Conservation (phyloP, 2,329 filamentous ascomycete species). For the Penicillium brevicompactum region DNA sequence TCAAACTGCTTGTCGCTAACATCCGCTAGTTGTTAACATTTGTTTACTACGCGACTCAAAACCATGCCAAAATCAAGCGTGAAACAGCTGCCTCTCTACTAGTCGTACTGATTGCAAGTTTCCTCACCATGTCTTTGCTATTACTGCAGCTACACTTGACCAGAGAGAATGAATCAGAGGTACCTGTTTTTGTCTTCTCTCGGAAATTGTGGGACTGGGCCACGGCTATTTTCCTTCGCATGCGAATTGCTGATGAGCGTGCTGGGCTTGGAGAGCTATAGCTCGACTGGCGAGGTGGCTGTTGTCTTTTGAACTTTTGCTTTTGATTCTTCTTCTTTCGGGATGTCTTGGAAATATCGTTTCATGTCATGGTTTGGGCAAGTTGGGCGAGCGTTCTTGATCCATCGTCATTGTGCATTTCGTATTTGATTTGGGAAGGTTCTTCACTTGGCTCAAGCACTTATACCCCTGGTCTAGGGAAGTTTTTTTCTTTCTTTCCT, state of each 20-base stretch:
- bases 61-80: slow-evolving; percentile 76
- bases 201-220: slow-evolving; percentile 45
- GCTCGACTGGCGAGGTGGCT: background rate
- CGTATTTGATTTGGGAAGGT: slow-evolving; percentile 3
- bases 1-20: background rate
- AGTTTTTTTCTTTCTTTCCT: background rate
- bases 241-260: slow-evolving; percentile 36
- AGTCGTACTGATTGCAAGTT: slow-evolving; percentile 75
- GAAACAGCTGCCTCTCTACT: slow-evolving; percentile 77
- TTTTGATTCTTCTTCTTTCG: slow-evolving; percentile 1
- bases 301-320: background rate
- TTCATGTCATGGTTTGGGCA: background rate
- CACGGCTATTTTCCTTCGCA: slow-evolving; percentile 35
- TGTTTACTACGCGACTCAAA: slow-evolving; percentile 75
- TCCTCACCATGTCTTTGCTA: slow-evolving; percentile 72
- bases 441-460: background rate
- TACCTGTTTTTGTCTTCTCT: slow-evolving; percentile 58
- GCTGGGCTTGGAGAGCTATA: slow-evolving; percentile 26
- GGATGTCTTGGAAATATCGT: background rate
- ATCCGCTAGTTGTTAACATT: slow-evolving; percentile 65
- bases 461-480: slow-evolving; percentile 9
- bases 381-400: background rate
- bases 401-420: slow-evolving; percentile 14
- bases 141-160: slow-evolving; percentile 68
- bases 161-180: slow-evolving; percentile 62